Conservation (phyloP, 441 rosid genomes). For the Populus hybrid region DNA sequence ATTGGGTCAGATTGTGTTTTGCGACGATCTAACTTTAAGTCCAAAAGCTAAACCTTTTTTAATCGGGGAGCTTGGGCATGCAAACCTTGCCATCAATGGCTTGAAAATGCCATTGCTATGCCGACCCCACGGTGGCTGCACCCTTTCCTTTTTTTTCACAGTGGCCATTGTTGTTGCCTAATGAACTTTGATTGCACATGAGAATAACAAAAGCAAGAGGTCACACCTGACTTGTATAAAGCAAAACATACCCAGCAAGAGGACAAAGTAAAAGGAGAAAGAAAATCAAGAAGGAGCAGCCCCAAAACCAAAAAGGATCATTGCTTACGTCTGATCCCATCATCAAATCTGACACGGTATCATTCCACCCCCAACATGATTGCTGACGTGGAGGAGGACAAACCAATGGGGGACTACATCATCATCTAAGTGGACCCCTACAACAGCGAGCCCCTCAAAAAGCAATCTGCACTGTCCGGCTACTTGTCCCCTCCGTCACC, state of each 20-base stretch:
- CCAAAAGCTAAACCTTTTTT: too few relatives aligned
- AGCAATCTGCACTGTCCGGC: constrained; percentile 34
- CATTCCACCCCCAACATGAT: constrained; percentile 23
- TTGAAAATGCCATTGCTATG: too few relatives aligned
- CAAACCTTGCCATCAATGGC: too few relatives aligned
- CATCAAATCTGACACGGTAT: constrained; percentile 34
- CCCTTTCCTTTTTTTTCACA: too few relatives aligned
- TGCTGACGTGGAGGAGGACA: constrained; percentile 26
- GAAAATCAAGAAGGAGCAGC: too few relatives aligned
- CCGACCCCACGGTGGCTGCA: too few relatives aligned
- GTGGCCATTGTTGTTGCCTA: background rate
- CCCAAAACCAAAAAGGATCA: background rate
- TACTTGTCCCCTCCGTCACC: constrained; percentile 34
- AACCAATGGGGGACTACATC: background rate
- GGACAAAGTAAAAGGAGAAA: background rate
- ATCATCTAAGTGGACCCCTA: constrained; percentile 11
- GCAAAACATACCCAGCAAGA: background rate
- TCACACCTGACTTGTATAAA: background rate
- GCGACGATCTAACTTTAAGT: too few relatives aligned
- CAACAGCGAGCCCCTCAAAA: constrained; percentile 3
- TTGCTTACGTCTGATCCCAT: constrained; percentile 27
- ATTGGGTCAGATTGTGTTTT: too few relatives aligned
- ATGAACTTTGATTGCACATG: background rate
- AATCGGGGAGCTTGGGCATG: too few relatives aligned
- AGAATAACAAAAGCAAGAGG: background rate